Conservation (phyloP, 805 yeast species). For the Saturnispora diversa region DNA sequence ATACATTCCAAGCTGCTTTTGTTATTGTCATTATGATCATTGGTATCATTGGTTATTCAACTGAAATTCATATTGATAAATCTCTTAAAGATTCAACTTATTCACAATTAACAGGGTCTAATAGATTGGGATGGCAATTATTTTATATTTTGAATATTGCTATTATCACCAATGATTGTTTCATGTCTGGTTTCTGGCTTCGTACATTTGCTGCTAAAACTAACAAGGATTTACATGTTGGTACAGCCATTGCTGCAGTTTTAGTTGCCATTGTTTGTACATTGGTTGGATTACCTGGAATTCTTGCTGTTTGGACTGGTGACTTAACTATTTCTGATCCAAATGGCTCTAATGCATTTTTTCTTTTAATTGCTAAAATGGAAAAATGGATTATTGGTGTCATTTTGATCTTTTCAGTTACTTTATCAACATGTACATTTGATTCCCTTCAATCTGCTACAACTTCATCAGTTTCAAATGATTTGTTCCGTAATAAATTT, state of each 20-base stretch:
- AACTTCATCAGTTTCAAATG: conserved; percentile 84
- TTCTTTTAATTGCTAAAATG: conserved; percentile 58
- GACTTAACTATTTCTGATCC: conserved; percentile 44
- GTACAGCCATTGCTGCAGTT: conserved; percentile 67
- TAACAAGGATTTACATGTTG: conserved; percentile 66
- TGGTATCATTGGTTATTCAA: conserved; percentile 72
- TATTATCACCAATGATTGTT: conserved; percentile 81
- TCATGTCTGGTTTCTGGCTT: conserved; percentile 89
- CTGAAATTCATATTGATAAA: conserved; percentile 51
- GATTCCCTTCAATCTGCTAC: conserved; percentile 85
- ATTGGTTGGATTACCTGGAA: conserved; percentile 74
- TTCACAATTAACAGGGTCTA: conserved; percentile 55
- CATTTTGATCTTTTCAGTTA: conserved; percentile 62
- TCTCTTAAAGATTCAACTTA: conserved; percentile 58
- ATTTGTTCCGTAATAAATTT: conserved; percentile 75
- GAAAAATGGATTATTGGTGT: conserved; percentile 85
- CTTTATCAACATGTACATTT: conserved; percentile 79
- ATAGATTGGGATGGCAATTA: conserved; percentile 81
- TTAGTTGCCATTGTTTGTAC: conserved; percentile 56
- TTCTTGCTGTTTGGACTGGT: conserved; percentile 88
- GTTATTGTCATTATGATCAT: conserved; percentile 61
- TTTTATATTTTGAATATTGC: conserved; percentile 79
- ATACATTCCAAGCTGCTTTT: conserved; percentile 71
- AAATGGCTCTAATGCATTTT: conserved; percentile 63
- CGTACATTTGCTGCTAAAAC: conserved; percentile 85